A percentile compares a stretch with the other conserved stretches of the same genome.
These are phyloP conservation scores for Dictyostelium brefeldianum DNA, from an alignment of 78 protist species.

Conservation along the genomic window DNA sequence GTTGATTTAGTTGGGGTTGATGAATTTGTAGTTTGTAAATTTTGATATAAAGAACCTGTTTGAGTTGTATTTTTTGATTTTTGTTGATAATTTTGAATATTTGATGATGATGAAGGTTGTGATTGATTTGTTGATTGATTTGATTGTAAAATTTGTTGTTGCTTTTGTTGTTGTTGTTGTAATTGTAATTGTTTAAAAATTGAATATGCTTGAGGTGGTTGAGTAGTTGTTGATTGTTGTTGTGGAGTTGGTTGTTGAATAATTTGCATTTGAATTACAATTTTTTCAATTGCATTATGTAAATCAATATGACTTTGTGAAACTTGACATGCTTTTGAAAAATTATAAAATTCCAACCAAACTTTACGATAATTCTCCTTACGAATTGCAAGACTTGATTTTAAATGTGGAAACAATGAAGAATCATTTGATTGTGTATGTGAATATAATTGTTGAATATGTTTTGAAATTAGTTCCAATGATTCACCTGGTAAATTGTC, in stretches of 20 bases:
- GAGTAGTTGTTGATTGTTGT: background rate
- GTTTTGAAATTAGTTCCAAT: conserved; percentile 23
- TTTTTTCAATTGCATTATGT: conserved; percentile 34
- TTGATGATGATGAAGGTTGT: background rate
- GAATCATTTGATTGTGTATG: conserved; percentile 23
- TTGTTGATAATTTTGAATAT: background rate
- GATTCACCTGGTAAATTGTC: conserved; percentile 27
- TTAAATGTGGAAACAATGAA: conserved; percentile 26
- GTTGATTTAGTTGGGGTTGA: background rate
- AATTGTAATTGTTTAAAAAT: background rate
- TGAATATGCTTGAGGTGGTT: background rate
- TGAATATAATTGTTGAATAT: conserved; percentile 1
- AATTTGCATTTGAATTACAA: conserved; percentile 22
- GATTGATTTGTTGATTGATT: background rate
- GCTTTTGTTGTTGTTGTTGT: conserved; percentile 9
- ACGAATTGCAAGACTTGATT: background rate
- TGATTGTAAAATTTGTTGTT: background rate
- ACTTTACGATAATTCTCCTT: conserved; percentile 35
- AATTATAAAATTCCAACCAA: conserved; percentile 37
- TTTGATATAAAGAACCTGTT: conserved; percentile 39
- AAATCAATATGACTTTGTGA: conserved; percentile 32
- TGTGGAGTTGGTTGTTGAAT: conserved; percentile 3
- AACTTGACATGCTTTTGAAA: conserved; percentile 36
- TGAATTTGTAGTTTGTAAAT: conserved; percentile 12
- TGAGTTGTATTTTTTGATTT: background rate